Evolutionary conservation across 495 filamentous ascomycete species (phyloP), one percentile per base, ranked within the genome.

Genomic region (Penicillium crystallinum): DNA sequence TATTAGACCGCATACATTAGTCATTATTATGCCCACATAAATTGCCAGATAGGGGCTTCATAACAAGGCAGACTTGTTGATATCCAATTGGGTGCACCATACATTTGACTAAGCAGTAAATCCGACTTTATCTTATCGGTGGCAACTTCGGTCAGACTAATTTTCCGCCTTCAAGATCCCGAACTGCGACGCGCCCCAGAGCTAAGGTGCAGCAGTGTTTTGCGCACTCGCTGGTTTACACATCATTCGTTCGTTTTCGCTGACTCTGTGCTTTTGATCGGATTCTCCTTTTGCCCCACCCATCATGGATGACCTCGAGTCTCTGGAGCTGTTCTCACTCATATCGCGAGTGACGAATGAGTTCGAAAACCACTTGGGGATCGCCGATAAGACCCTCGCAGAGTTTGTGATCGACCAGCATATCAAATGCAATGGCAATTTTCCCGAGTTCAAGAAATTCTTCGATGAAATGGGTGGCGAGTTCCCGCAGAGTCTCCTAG

Each of bases 321-420:
- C 85, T 56, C 83, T 98, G 56, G 93, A 98, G 74, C 77, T 95
- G 54, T 82, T 97, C 53, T 95, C 90, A 55, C 82, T 98, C 51
- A 91, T 97, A 54, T 91, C 89, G 39, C 95, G 92, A 69, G 89
- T 98, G 58, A 96, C 90, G 31, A 90, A 85, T 27, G 93, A 98
- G 73, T 76, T 97, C 37, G 86, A 90, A 58, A 98, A 98, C 70
- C 88, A 98, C 71, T 71, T 98, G 47, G 90, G 92, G 29, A 85
- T 97, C 62, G 87, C 77, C 68, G 92, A 98, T 65, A 96, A 95
- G 73, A 96, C 90, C 1, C 76, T 97, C 15, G 91, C 93, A 44
- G 93, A 97, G 68, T 98, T 95, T 66, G 80, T 97, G 49, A 96
- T 98, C 58, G 88, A 85, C 54, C 88, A 95, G 58, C 89, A 95